A percentile compares a stretch with the other conserved stretches of the same genome.
Evolutionary conservation across 2,329 filamentous ascomycete species (phyloP).

Genomic region (Mycogone perniciosa): DNA sequence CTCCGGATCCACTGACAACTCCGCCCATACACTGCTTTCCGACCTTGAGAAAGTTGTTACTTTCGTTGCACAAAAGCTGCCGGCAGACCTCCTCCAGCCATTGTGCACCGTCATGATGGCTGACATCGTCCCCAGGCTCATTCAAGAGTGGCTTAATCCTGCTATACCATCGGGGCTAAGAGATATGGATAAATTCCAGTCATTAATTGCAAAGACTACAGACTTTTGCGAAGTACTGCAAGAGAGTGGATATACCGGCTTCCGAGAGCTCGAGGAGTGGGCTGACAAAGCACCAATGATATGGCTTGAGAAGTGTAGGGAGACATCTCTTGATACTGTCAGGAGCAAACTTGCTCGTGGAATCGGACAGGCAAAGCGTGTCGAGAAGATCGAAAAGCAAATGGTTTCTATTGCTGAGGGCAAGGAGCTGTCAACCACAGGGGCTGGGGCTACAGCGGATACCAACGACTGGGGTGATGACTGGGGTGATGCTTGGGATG

Average conservation of each 20-base stretch:
- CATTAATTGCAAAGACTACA: conserved; percentile 57
- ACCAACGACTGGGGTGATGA: conserved; percentile 65
- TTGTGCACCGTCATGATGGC: conserved; percentile 67
- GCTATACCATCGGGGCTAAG: conserved; percentile 69
- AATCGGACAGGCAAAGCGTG: conserved; percentile 59
- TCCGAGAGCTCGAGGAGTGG: conserved; percentile 68
- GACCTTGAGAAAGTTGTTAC: conserved; percentile 47
- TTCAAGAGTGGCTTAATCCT: conserved; percentile 67
- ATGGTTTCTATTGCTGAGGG: conserved; percentile 63
- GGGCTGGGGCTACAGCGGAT: conserved; percentile 37
- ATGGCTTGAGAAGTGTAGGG: conserved; percentile 81
- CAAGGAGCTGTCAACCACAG: conserved; percentile 54
- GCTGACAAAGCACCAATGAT: conserved; percentile 69
- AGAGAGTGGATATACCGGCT: conserved; percentile 54
- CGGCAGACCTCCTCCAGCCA: conserved; percentile 47
- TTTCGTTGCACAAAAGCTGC: conserved; percentile 48
- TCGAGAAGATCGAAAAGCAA: conserved; percentile 81
- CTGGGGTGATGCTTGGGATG: conserved; percentile 77
- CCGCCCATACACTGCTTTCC: conserved; percentile 44
- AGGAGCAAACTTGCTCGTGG: conserved; percentile 62
- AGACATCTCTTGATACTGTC: conserved; percentile 69
- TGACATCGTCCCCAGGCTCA: conserved; percentile 59
- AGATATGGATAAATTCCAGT: conserved; percentile 66
- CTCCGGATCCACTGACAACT: conserved; percentile 36
- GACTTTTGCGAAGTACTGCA: conserved; percentile 60